Percentiles rank a stretch among this genome's conserved stretches.
phyloP scores from a whole-genome alignment of 805 yeast genomes.

The Osmozyma mogii region DNA sequence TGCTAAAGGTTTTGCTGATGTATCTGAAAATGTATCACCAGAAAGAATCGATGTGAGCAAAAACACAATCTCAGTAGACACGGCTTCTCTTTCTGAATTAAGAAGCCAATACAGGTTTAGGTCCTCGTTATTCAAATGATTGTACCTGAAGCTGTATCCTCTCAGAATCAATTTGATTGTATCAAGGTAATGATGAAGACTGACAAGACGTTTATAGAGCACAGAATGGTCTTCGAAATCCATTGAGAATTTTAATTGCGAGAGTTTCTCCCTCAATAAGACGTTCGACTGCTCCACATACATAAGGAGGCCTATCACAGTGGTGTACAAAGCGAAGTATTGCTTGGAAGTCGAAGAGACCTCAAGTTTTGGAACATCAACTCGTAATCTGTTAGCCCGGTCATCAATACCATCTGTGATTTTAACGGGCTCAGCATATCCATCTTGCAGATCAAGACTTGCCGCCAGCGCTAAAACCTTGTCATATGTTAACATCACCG shows the following conservation, averaged over 20 bases:
- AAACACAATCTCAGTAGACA: conserved; percentile 24
- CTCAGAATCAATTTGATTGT: conserved; percentile 34
- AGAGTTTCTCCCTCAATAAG: conserved; percentile 48
- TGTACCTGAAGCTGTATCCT: conserved; percentile 42
- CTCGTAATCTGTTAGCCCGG: conserved; percentile 34
- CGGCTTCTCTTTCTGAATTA: conserved; percentile 22
- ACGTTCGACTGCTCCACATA: conserved; percentile 68
- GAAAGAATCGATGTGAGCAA: conserved; percentile 29
- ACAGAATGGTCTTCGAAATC: conserved; percentile 56
- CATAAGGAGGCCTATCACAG: conserved; percentile 55
- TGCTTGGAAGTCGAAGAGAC: conserved; percentile 68
- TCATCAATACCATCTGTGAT: conserved; percentile 3
- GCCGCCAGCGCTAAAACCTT: conserved; percentile 21
- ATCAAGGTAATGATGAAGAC: conserved; percentile 41
- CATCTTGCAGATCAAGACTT: conserved; percentile 7
- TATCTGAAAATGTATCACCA: conserved; percentile 20
- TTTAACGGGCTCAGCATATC: conserved; percentile 1
- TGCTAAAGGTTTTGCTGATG: conserved; percentile 15
- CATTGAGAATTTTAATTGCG: conserved; percentile 59
- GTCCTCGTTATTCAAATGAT: conserved; percentile 41
- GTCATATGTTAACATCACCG: conserved; percentile 55
- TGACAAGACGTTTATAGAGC: conserved; percentile 39
- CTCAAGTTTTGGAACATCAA: conserved; percentile 64
- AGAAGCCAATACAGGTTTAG: conserved; percentile 35
- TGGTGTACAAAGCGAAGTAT: conserved; percentile 57